Evolutionary conservation across 1,284 basidiomycete species (phyloP), one percentile per base, ranked within the genome.

Genomic region (Fomitiporia mediterranea): DNA sequence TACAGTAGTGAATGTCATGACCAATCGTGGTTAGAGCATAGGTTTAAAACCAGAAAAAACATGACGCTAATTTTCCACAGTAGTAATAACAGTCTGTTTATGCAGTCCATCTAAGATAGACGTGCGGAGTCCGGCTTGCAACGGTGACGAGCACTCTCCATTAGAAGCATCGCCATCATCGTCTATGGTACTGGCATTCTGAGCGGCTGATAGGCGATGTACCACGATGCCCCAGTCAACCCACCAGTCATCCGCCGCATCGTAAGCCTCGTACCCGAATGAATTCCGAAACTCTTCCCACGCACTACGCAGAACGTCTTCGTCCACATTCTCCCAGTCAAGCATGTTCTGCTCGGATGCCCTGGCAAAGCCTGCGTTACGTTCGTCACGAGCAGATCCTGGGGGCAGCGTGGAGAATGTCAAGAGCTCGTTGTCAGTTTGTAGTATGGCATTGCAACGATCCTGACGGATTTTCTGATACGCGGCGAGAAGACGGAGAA

Each of bases 391-490:
- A 35, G 65, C 63, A 35, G 73, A 64, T 51, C 74, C 59, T 32
- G 71, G 67, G 63, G 74, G 59, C 65, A 74, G 70, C 64, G 74
- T 70, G 46, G 66, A 21, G 35, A 76, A 44, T 61, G 75, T 68
- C 37, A 67, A 70, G 54, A 65, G 60, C 60, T 79, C 76, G 7
- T 66, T 63, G 21, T 63, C 60, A 34, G 47, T 42, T 25, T 52
- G 30, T 34, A 68, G 64, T 3, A 77, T 71, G 38, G 67, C 65
- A 15, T 66, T 60, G 53, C 72, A 71, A 4, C 77, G 70, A 9
- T 61, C 63, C 54, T 72, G 69, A 4, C 77, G 73, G n/a, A 83
- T 67, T 54, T 82, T 78, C 60, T 80, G 75, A 58, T 80, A 74
- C 0, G 80, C 82, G 56, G 70, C 69, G 5, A 84, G 70, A 62